Conservation (phyloP, 2,329 filamentous ascomycete species). For the Pseudopyricularia javanii region DNA sequence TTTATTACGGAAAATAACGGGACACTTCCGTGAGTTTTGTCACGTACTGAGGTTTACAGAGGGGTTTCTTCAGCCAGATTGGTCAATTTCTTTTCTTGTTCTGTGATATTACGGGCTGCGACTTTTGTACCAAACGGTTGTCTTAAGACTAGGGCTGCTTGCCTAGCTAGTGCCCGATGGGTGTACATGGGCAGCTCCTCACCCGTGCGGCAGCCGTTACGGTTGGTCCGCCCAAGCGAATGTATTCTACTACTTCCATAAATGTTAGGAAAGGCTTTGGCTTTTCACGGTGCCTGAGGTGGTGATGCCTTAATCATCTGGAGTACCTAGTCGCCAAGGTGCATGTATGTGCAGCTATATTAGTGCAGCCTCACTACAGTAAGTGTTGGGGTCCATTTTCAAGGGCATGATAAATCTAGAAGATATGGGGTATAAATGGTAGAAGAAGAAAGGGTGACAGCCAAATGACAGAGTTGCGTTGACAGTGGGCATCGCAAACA, state of each 20-base stretch:
- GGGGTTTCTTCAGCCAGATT: neutral
- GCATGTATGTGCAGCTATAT: too few relatives aligned
- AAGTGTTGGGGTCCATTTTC: too few relatives aligned
- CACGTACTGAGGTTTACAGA: neutral
- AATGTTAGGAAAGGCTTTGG: neutral
- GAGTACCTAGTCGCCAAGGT: neutral
- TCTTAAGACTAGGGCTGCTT: too few relatives aligned
- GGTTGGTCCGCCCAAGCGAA: neutral
- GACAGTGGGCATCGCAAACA: neutral
- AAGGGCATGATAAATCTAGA: too few relatives aligned
- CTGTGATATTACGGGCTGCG: too few relatives aligned
- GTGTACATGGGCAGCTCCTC: neutral
- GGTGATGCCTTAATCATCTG: neutral
- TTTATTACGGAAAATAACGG: slow-evolving; percentile 1
- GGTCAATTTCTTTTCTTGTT: neutral
- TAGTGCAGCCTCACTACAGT: too few relatives aligned
- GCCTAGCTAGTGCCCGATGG: too few relatives aligned
- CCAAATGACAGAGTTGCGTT: neutral
- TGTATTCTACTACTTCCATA: neutral
- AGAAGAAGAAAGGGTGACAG: neutral
- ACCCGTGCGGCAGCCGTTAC: neutral
- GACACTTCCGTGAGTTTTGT: neutral
- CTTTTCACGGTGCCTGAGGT: neutral
- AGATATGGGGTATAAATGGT: too few relatives aligned
- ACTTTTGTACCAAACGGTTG: too few relatives aligned